Evolutionary conservation across 148 eudicot genomes (phyloP).

Genomic region (Fagopyrum homotropicum): DNA sequence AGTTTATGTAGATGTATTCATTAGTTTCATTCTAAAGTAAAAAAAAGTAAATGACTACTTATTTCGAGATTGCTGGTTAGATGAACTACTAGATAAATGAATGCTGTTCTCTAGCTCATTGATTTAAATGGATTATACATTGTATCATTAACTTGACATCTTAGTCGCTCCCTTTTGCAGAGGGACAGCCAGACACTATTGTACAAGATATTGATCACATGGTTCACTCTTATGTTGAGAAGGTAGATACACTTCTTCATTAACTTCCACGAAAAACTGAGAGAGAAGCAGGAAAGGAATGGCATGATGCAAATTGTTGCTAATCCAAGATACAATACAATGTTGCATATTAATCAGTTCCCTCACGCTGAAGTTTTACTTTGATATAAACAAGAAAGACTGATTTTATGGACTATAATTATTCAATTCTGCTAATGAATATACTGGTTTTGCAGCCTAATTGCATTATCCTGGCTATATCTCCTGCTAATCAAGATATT

Average conservation of each 20-base stretch:
- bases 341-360: too few species aligned
- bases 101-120: too few species aligned
- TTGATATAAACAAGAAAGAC: not conserved
- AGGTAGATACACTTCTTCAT: slow-evolving; percentile 9
- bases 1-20: too few species aligned
- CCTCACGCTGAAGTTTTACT: not conserved
- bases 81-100: too few species aligned
- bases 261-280: not conserved
- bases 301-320: not conserved
- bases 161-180: slow-evolving; percentile 12
- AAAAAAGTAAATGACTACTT: not conserved
- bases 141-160: not conserved
- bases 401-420: not conserved
- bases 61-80: too few species aligned
- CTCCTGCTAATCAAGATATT: too few species aligned
- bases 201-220: slow-evolving; percentile 62
- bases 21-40: not conserved
- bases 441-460: slow-evolving; percentile 28
- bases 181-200: slow-evolving; percentile 57
- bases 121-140: not conserved
- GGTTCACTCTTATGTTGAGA: slow-evolving; percentile 69
- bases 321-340: not conserved
- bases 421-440: not conserved
- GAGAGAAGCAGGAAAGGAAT: not conserved
- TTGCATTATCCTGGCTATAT: slow-evolving; percentile 20